Evolutionary conservation across 345 rosid genomes (phyloP).

Genomic region (Linum trigynum): DNA sequence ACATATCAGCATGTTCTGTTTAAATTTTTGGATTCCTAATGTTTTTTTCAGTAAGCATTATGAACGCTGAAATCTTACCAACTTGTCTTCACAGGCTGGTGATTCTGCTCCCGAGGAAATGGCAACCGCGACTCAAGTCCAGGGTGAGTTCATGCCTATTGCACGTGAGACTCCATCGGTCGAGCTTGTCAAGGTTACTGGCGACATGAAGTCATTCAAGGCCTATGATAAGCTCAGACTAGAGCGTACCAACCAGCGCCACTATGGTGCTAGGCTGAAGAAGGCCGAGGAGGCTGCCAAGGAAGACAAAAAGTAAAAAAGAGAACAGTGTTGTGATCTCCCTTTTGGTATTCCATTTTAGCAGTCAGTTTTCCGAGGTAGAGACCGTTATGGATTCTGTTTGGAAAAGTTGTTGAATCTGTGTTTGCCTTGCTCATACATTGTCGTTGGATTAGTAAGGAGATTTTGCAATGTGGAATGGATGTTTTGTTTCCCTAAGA

Average conservation of each 20-base stretch:
- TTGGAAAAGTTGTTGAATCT: no score
- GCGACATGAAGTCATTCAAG: conserved; percentile 23
- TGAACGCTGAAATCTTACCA: background rate
- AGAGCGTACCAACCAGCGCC: background rate
- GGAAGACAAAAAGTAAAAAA: conserved; percentile 1
- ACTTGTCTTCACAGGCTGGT: conserved; percentile 20
- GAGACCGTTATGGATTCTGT: no score
- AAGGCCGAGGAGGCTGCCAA: background rate
- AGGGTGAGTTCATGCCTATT: conserved; percentile 27
- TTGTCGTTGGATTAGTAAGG: no score
- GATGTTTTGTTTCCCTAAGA: no score
- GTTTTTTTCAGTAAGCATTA: no score
- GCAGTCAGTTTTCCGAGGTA: no score
- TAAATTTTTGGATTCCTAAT: no score
- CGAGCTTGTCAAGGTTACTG: conserved; percentile 23
- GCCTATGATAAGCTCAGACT: conserved; percentile 23
- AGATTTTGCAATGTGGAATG: no score
- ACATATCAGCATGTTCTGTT: no score
- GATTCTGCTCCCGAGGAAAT: conserved; percentile 26
- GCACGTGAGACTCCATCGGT: conserved; percentile 20
- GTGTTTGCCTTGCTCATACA: no score
- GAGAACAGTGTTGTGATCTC: no score
- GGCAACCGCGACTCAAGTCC: conserved; percentile 29
- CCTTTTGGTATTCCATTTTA: no score
- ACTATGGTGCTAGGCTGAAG: conserved; percentile 1